These are phyloP conservation scores for Boletus pseudo-olivaceus DNA, from an alignment of 768 basidiomycete genomes.

Conservation along the genomic window DNA sequence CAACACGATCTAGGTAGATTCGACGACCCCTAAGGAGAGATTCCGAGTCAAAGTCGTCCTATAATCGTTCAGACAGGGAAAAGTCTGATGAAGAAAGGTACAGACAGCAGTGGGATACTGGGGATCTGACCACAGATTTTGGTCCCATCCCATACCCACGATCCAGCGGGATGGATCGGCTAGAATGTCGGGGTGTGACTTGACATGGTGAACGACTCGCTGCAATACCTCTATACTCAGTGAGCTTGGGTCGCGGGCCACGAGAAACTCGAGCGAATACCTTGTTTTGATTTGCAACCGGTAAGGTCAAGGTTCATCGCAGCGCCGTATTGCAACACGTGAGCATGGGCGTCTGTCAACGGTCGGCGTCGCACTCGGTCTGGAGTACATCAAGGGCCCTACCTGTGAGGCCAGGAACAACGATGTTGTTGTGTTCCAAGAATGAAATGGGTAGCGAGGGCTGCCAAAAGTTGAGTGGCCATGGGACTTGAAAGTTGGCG, in stretches of 20 bases:
- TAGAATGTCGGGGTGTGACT: slow-evolving; percentile 51
- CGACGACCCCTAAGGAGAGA: slow-evolving; percentile 62
- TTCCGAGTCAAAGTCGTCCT: slow-evolving; percentile 75
- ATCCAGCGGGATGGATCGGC: slow-evolving; percentile 65
- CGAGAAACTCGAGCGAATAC: slow-evolving; percentile 31
- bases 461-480: slow-evolving; percentile 21
- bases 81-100: slow-evolving; percentile 10
- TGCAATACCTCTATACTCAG: slow-evolving; percentile 53
- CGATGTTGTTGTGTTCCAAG: slow-evolving; percentile 38
- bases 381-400: background rate
- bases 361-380: background rate
- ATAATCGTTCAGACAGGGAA: background rate
- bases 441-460: slow-evolving; percentile 19
- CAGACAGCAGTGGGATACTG: slow-evolving; percentile 71
- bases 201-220: slow-evolving; percentile 56
- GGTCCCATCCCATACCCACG: slow-evolving; percentile 91
- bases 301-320: slow-evolving; percentile 65
- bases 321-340: slow-evolving; percentile 66
- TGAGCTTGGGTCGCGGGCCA: background rate
- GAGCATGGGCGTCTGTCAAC: slow-evolving; percentile 70
- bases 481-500: slow-evolving; percentile 19
- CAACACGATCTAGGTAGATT: slow-evolving; percentile 73
- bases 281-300: slow-evolving; percentile 55
- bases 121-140: slow-evolving; percentile 67
- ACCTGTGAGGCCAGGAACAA: slow-evolving; percentile 78